A percentile compares a stretch with the other conserved stretches of the same genome.
phyloP scores from a whole-genome alignment of 1,284 basidiomycete genomes.

The Trametes hirsuta region DNA sequence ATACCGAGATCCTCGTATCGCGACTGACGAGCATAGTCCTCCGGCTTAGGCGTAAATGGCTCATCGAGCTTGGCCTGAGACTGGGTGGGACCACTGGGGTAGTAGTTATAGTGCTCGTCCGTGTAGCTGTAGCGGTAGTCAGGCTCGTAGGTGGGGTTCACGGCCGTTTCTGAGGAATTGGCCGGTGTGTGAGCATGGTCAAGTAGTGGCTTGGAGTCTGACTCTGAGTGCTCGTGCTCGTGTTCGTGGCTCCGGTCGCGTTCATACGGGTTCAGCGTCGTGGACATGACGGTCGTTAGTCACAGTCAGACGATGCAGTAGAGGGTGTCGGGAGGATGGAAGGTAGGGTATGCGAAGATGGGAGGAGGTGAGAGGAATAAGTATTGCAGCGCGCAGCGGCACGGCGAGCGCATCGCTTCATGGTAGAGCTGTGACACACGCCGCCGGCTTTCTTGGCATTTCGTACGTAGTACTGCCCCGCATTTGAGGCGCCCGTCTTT shows the following conservation, averaged over 20 bases:
- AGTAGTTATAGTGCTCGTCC: constrained; percentile 25
- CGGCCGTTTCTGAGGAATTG: constrained; percentile 6
- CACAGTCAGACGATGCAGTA: neutral
- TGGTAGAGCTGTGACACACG: constrained; percentile 11
- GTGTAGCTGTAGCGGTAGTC: constrained; percentile 25
- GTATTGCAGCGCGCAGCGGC: constrained; percentile 3
- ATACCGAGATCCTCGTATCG: constrained; percentile 26
- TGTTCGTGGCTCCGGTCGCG: constrained; percentile 11
- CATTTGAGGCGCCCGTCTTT: neutral
- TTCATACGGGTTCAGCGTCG: constrained; percentile 12
- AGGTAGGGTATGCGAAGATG: neutral
- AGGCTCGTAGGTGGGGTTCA: constrained; percentile 19
- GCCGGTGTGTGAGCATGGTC: constrained; percentile 5
- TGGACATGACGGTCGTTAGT: constrained; percentile 16
- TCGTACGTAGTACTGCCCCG: constrained; percentile 2
- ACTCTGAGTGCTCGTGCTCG: constrained; percentile 16
- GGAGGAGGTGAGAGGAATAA: neutral
- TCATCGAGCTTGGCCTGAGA: constrained; percentile 22
- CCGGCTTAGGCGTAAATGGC: constrained; percentile 22
- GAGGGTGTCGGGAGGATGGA: neutral
- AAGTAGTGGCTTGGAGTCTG: constrained; percentile 23
- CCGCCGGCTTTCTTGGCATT: constrained; percentile 8
- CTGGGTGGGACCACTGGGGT: constrained; percentile 20
- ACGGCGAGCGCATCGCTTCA: constrained; percentile 8
- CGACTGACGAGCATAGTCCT: constrained; percentile 19